phyloP scores from a whole-genome alignment of 306 rosid species.

The Rosa multiflora region DNA sequence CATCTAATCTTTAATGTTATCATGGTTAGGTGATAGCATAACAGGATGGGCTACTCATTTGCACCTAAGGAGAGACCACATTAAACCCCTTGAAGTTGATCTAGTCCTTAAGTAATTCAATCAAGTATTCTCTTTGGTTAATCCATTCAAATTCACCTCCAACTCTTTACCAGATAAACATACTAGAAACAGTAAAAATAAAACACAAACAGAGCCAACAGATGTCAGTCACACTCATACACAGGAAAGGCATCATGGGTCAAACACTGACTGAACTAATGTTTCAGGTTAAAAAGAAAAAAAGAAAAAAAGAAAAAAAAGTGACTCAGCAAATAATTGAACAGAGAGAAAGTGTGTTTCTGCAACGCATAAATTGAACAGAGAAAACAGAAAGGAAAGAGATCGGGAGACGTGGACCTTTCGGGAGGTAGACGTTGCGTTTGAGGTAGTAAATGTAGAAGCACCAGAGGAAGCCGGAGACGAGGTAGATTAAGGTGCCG shows the following conservation, averaged over 20 bases:
- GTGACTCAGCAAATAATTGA: not conserved
- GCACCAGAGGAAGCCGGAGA: conserved; percentile 76
- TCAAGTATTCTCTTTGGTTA: not conserved
- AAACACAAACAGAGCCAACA: not conserved
- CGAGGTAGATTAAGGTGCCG: conserved; percentile 55
- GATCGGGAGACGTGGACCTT: conserved; percentile 39
- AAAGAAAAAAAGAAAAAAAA: not conserved
- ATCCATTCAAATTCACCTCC: not conserved
- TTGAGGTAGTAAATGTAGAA: conserved; percentile 70
- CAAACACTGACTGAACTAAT: not conserved
- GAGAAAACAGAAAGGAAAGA: not conserved
- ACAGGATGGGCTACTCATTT: too few relatives aligned
- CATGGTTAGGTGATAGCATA: too few relatives aligned
- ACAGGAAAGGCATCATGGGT: not conserved
- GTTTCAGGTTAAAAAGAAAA: not conserved
- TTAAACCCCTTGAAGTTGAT: not conserved
- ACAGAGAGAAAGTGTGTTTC: not conserved
- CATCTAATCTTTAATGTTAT: too few relatives aligned
- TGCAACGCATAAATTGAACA: not conserved
- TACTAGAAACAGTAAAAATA: not conserved
- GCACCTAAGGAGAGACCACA: not conserved
- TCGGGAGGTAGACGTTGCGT: conserved; percentile 65
- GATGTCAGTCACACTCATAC: not conserved
- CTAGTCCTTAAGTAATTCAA: not conserved
- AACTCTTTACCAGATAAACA: not conserved